Percentiles rank a stretch among this genome's conserved stretches.
Evolutionary conservation across 2,329 filamentous ascomycete species (phyloP).

Genomic region (Colletotrichum viniferum): DNA sequence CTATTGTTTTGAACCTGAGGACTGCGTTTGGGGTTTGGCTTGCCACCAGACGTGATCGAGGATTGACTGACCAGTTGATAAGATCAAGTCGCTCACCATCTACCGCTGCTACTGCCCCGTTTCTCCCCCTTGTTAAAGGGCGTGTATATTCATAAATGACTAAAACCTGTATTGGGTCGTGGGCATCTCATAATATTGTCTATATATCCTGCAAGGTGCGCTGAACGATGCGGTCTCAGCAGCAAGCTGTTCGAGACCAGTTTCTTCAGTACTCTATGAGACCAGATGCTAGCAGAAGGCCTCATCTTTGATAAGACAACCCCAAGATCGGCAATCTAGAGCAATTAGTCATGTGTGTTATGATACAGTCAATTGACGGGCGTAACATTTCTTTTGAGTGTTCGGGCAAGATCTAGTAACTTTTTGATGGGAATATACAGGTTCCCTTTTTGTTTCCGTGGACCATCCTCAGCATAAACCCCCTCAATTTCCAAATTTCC

Average conservation of each 20-base stretch:
- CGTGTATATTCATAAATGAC: not conserved
- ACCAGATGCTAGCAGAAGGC: too few species aligned
- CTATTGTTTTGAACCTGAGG: too few species aligned
- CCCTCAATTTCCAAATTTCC: not conserved
- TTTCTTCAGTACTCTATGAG: too few species aligned
- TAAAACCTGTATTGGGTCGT: fast-evolving
- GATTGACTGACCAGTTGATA: not conserved
- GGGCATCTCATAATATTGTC: not conserved
- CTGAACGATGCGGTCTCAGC: too few species aligned
- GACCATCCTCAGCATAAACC: not conserved
- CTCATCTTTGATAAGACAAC: not conserved
- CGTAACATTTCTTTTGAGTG: not conserved
- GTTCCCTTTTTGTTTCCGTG: not conserved
- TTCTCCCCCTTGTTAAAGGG: not conserved
- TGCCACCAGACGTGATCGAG: not conserved
- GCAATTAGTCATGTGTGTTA: not conserved
- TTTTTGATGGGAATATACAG: not conserved
- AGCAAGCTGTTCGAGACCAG: too few species aligned
- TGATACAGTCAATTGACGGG: not conserved
- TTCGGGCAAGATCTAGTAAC: not conserved
- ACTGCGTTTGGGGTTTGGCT: not conserved
- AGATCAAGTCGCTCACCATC: not conserved
- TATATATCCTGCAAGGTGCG: too few species aligned
- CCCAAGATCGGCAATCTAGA: not conserved
- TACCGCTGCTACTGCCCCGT: not conserved